Evolutionary conservation across 768 basidiomycete genomes (phyloP).

Genomic region (Neoboletus subvelutipes): DNA sequence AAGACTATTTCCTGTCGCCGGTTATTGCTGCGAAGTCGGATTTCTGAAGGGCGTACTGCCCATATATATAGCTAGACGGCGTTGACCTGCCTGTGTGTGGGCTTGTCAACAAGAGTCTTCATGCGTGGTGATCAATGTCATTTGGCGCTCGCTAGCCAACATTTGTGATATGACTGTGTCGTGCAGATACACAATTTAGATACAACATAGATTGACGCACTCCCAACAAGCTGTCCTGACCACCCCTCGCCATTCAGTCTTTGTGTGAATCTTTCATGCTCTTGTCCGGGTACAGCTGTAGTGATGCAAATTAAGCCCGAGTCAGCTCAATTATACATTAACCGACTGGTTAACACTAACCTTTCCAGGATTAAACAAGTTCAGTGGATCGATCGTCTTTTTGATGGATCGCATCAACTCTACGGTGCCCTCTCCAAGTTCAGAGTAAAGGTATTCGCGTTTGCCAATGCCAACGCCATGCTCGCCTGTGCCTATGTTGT

Average conservation of each 20-base stretch:
- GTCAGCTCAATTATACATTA: neutral
- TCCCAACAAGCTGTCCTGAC: neutral
- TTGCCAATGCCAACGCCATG: conserved; percentile 90
- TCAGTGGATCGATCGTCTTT: conserved; percentile 65
- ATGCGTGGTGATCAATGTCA: too few relatives aligned
- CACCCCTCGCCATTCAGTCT: neutral
- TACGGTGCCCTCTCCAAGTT: conserved; percentile 82
- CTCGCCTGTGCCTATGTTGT: conserved; percentile 63
- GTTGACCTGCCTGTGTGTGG: too few relatives aligned
- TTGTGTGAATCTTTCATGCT: conserved; percentile 16
- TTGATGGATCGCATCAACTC: conserved; percentile 84
- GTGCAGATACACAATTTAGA: neutral
- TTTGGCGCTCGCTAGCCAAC: too few relatives aligned
- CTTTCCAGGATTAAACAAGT: conserved; percentile 85
- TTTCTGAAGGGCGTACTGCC: conserved; percentile 24
- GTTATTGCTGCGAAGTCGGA: conserved; percentile 21
- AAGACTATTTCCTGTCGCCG: conserved; percentile 20
- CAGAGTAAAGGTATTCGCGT: conserved; percentile 73
- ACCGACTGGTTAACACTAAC: conserved; percentile 30
- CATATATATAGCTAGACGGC: conserved; percentile 14
- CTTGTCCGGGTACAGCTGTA: conserved; percentile 27
- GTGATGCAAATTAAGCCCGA: neutral
- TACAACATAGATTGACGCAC: neutral
- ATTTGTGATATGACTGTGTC: too few relatives aligned
- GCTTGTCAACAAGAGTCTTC: neutral